Evolutionary conservation across 2,329 filamentous ascomycete species (phyloP).

Genomic region (Cordyceps javanica): DNA sequence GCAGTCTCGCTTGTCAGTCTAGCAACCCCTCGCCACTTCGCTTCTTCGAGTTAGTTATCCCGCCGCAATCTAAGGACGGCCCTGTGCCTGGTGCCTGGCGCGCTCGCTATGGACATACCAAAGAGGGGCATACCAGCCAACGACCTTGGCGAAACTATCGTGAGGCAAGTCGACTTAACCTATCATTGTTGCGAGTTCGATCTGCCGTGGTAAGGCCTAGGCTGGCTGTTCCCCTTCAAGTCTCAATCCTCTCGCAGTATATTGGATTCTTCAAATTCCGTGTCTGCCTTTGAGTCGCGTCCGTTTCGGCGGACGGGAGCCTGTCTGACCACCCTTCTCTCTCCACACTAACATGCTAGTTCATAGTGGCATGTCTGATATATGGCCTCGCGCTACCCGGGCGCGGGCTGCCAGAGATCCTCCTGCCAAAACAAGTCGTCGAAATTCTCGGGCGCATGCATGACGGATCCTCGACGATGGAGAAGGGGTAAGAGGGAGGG

Average conservation of each 20-base stretch:
- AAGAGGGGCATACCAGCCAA: too few species aligned
- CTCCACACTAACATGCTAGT: neutral
- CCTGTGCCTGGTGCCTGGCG: neutral
- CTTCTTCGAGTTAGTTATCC: too few species aligned
- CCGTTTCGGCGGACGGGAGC: too few species aligned
- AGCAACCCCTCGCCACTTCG: too few species aligned
- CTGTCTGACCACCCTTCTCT: neutral
- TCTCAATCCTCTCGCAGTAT: neutral
- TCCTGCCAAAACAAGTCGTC: neutral
- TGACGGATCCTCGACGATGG: neutral
- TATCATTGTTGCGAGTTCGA: neutral
- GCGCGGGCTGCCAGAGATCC: neutral
- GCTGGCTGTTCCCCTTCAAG: neutral
- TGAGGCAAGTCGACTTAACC: neutral
- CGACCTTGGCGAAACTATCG: neutral
- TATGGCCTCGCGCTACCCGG: neutral
- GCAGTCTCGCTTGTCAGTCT: too few species aligned
- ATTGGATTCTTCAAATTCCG: too few species aligned
- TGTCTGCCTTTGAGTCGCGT: too few species aligned
- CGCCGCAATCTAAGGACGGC: too few species aligned
- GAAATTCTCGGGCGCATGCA: neutral
- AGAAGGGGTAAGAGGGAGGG: neutral
- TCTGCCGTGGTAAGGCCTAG: neutral
- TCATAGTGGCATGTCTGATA: neutral
- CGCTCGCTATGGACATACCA: too few species aligned